Conservation (phyloP, 305 asterid species). For the Fraxinus baroniana region DNA sequence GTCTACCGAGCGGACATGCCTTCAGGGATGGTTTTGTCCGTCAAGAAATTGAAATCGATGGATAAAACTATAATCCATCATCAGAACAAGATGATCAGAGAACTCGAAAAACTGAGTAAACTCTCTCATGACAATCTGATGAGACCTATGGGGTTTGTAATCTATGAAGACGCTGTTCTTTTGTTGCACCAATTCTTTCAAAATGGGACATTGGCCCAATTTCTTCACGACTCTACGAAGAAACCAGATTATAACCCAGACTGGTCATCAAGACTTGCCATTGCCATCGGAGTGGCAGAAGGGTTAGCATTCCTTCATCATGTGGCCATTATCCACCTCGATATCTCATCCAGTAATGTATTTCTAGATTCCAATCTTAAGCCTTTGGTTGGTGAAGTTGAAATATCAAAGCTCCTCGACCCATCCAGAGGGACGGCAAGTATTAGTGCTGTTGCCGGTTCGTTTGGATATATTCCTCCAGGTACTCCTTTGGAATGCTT, state of each 20-base stretch:
- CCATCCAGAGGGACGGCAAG: slow-evolving; percentile 96
- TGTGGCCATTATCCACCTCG: slow-evolving; percentile 88
- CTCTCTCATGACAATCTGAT: slow-evolving; percentile 77
- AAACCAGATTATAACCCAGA: slow-evolving; percentile 59
- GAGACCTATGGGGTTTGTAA: slow-evolving; percentile 77
- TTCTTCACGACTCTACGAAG: slow-evolving; percentile 54
- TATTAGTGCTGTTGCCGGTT: slow-evolving; percentile 97
- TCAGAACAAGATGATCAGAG: slow-evolving; percentile 82
- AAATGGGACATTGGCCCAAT: slow-evolving; percentile 70
- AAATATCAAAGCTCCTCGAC: slow-evolving; percentile 89
- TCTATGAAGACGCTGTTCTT: slow-evolving; percentile 75
- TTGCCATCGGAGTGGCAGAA: slow-evolving; percentile 92
- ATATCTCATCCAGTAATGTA: slow-evolving; percentile 83
- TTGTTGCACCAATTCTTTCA: slow-evolving; percentile 60
- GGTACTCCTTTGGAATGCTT: slow-evolving; percentile 41
- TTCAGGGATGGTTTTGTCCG: slow-evolving; percentile 77
- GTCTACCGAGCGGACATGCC: slow-evolving; percentile 95
- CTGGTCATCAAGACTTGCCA: slow-evolving; percentile 78
- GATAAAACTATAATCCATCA: slow-evolving; percentile 69
- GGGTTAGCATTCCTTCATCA: slow-evolving; percentile 87
- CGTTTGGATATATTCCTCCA: slow-evolving; percentile 98
- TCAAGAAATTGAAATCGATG: slow-evolving; percentile 72
- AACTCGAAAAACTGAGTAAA: slow-evolving; percentile 80
- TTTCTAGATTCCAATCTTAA: slow-evolving; percentile 70
- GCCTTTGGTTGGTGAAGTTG: slow-evolving; percentile 86